Conservation (phyloP, 2,329 filamentous ascomycete genomes). For the Colletotrichum lini region DNA sequence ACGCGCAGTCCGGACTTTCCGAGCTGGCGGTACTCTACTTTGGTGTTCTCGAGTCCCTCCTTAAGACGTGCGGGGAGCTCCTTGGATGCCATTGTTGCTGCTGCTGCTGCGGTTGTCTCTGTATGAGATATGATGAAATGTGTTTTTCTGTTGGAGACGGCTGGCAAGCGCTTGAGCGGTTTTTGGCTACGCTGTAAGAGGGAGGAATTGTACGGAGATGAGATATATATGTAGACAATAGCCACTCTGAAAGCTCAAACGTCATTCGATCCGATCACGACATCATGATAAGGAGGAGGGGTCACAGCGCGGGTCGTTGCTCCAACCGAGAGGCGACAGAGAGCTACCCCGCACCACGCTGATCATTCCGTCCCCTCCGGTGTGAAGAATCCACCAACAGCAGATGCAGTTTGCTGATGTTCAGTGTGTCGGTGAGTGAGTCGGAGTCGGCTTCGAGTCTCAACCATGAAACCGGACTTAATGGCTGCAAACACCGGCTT, state of each 20-base stretch:
- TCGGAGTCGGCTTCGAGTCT: neutral
- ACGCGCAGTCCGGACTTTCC: constrained; percentile 74
- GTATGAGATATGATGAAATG: neutral
- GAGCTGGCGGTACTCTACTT: constrained; percentile 66
- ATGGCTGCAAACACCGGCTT: constrained; percentile 3
- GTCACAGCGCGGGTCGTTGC: constrained; percentile 31
- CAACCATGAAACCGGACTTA: neutral
- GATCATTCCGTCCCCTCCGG: constrained; percentile 16
- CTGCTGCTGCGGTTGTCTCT: neutral
- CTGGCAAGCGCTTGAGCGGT: too few species aligned
- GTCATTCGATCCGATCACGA: constrained; percentile 34
- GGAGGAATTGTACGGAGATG: too few species aligned
- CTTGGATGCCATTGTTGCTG: constrained; percentile 31
- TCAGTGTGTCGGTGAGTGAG: neutral
- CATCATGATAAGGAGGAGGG: constrained; percentile 26
- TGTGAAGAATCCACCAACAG: constrained; percentile 6
- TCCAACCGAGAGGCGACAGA: constrained; percentile 10
- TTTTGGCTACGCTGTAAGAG: neutral
- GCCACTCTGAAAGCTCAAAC: constrained; percentile 7
- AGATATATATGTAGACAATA: neutral
- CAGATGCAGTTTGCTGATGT: constrained; percentile 8
- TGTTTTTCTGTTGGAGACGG: neutral
- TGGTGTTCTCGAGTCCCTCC: constrained; percentile 52
- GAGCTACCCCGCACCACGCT: constrained; percentile 33
- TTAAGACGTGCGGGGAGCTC: constrained; percentile 41